phyloP scores from a whole-genome alignment of 148 eudicot genomes.

The Euryodendron excelsum region DNA sequence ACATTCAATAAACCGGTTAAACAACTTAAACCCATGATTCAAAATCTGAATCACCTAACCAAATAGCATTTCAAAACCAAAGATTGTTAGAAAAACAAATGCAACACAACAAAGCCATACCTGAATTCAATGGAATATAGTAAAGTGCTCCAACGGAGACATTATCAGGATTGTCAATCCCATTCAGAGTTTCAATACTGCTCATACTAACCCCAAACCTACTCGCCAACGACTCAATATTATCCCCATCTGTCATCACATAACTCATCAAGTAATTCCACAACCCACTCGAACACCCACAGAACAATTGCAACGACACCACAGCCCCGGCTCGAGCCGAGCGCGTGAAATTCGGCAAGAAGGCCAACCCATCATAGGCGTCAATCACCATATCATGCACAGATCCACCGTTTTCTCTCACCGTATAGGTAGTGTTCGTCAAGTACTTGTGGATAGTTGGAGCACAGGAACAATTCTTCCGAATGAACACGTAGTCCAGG shows the following conservation, averaged over 20 bases:
- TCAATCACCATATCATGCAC: conserved; percentile 59
- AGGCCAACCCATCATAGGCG: conserved; percentile 71
- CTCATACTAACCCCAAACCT: conserved; percentile 98
- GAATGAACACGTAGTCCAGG: conserved; percentile 53
- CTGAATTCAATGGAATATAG: conserved; percentile 82
- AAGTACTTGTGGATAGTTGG: conserved; percentile 42
- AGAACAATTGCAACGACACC: conserved; percentile 57
- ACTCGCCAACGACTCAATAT: conserved; percentile 71
- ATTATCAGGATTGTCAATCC: conserved; percentile 72
- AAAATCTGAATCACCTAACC: neutral
- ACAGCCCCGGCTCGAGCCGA: conserved; percentile 51
- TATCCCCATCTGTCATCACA: conserved; percentile 85
- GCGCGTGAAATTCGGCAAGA: conserved; percentile 45
- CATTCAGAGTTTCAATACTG: conserved; percentile 80
- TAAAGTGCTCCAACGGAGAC: conserved; percentile 68
- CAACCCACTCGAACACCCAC: conserved; percentile 96
- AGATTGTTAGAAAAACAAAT: neutral
- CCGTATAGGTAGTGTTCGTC: conserved; percentile 70
- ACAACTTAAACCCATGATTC: neutral
- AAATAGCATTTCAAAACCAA: neutral
- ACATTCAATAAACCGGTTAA: neutral
- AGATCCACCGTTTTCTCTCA: conserved; percentile 53
- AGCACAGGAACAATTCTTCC: conserved; percentile 85
- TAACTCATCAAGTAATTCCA: conserved; percentile 98
- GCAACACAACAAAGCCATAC: conserved; percentile 28